Evolutionary conservation across 495 filamentous ascomycete species (phyloP).

Genomic region (Cenococcum geophilum): DNA sequence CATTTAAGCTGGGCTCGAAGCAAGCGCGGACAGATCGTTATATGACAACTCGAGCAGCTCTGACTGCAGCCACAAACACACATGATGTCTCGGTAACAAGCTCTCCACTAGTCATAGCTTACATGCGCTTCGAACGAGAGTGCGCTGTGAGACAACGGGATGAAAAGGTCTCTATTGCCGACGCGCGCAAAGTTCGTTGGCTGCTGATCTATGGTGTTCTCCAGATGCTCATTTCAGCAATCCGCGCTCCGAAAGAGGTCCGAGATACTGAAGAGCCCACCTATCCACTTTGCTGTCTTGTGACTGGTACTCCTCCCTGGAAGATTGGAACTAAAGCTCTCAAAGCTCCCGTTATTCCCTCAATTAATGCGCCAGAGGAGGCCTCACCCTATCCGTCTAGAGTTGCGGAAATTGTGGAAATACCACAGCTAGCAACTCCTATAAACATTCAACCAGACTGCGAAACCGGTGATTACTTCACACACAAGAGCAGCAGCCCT

Average conservation of each 20-base stretch:
- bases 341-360: conserved; percentile 3
- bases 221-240: conserved; percentile 45
- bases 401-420: background rate
- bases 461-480: conserved; percentile 37
- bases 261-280: conserved; percentile 30
- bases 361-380: conserved; percentile 18
- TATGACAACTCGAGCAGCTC: conserved; percentile 30
- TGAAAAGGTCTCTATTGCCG: conserved; percentile 39
- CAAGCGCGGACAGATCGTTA: conserved; percentile 33
- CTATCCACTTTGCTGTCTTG: conserved; percentile 39
- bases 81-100: conserved; percentile 31
- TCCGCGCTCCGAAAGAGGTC: conserved; percentile 37
- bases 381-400: conserved; percentile 13
- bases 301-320: conserved; percentile 31
- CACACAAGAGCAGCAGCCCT: conserved; percentile 22
- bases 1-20: conserved; percentile 33
- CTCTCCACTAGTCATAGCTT: conserved; percentile 41
- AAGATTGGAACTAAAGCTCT: conserved; percentile 12
- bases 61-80: conserved; percentile 42
- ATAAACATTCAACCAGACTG: conserved; percentile 38
- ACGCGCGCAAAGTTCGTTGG: conserved; percentile 53
- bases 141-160: conserved; percentile 36
- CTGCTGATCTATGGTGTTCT: conserved; percentile 65
- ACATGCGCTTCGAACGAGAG: conserved; percentile 43
- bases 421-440: background rate